Conservation (phyloP, 2,329 filamentous ascomycete species). For the Chaetomium sp. region DNA sequence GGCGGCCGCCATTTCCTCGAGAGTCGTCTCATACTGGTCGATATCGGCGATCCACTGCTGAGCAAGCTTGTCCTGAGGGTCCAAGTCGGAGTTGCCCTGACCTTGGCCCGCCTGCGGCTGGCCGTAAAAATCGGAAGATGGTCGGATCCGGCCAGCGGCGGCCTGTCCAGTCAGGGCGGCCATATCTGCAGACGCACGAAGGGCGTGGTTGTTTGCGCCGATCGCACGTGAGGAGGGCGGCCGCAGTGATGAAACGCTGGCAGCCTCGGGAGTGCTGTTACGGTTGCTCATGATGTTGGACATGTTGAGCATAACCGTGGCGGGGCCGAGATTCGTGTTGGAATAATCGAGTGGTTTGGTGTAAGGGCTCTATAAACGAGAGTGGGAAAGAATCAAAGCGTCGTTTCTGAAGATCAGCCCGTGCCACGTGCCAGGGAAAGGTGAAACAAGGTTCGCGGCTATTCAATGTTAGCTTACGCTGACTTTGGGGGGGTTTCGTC, state of each 20-base stretch:
- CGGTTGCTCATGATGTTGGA: conserved; percentile 79
- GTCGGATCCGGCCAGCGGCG: conserved; percentile 77
- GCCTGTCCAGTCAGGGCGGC: conserved; percentile 71
- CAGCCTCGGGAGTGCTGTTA: conserved; percentile 95
- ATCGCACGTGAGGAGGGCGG: conserved; percentile 78
- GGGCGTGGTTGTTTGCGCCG: conserved; percentile 68
- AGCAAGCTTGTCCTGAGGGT: conserved; percentile 88
- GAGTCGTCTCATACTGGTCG: conserved; percentile 96
- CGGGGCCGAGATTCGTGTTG: conserved; percentile 19
- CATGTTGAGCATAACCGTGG: conserved; percentile 57
- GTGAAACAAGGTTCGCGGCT: conserved; percentile 44
- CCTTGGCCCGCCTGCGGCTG: conserved; percentile 69
- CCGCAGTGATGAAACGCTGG: conserved; percentile 77
- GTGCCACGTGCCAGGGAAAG: conserved; percentile 37
- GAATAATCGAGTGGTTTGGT: conserved; percentile 9
- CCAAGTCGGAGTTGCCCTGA: conserved; percentile 69
- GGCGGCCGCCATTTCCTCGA: conserved; percentile 98
- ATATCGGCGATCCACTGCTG: conserved; percentile 99
- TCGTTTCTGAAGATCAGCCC: conserved; percentile 29
- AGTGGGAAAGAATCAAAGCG: conserved; percentile 25
- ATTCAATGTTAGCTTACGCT: conserved; percentile 37
- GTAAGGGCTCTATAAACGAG: conserved; percentile 19
- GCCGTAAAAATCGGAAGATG: conserved; percentile 93
- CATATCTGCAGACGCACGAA: conserved; percentile 96
- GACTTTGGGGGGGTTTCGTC: conserved; percentile 43